phyloP scores from a whole-genome alignment of 768 basidiomycete genomes.

The Tylopilus intermedius region DNA sequence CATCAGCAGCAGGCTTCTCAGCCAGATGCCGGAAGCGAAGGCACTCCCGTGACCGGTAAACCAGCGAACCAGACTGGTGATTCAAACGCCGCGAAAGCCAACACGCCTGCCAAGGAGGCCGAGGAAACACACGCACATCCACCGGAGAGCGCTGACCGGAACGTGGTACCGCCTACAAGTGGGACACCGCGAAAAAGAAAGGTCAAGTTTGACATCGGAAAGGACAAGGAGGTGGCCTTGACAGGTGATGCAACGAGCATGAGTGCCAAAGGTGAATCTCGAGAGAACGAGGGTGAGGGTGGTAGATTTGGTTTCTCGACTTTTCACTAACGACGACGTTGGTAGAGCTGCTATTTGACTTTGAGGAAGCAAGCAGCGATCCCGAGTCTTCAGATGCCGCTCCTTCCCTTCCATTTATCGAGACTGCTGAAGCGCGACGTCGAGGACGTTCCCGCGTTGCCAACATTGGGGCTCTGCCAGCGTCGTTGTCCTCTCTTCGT shows the following conservation, averaged over 20 bases:
- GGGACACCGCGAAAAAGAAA: conserved; percentile 49
- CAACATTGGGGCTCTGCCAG: conserved; percentile 42
- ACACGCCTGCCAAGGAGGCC: conserved; percentile 6
- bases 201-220: conserved; percentile 64
- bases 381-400: conserved; percentile 31
- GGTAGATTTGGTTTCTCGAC: neutral
- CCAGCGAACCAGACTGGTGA: conserved; percentile 8
- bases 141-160: conserved; percentile 16
- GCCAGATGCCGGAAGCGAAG: conserved; percentile 10
- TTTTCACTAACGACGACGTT: conserved; percentile 2
- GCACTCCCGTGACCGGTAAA: conserved; percentile 2
- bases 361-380: conserved; percentile 50
- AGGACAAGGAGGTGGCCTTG: conserved; percentile 32
- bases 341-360: conserved; percentile 63
- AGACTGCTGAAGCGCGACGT: conserved; percentile 22
- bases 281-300: conserved; percentile 43
- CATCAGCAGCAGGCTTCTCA: conserved; percentile 5
- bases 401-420: conserved; percentile 35
- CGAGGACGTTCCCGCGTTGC: conserved; percentile 27
- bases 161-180: conserved; percentile 27
- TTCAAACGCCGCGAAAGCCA: conserved; percentile 12
- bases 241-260: conserved; percentile 39
- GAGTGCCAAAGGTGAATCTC: conserved; percentile 31
- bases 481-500: conserved; percentile 55
- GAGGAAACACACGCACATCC: conserved; percentile 11